Evolutionary conservation across 2,329 filamentous ascomycete genomes (phyloP).

Genomic region (Colletotrichum sp.): DNA sequence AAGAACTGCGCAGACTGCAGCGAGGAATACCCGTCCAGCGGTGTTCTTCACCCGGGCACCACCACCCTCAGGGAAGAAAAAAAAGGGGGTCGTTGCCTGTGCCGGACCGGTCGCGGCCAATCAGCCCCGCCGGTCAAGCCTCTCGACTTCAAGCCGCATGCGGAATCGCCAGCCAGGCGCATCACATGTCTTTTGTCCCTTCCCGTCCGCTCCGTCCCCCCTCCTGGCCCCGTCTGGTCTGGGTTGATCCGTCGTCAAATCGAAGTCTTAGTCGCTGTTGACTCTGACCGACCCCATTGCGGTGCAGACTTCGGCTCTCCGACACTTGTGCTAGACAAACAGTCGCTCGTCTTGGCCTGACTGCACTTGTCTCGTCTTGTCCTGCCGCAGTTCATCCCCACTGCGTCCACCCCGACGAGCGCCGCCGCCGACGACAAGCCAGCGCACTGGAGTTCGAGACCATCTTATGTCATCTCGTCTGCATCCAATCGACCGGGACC

Average conservation of each 20-base stretch:
- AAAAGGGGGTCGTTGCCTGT: background rate
- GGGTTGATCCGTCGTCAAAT: background rate
- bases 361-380: background rate
- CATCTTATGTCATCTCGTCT: constrained; percentile 22
- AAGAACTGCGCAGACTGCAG: background rate
- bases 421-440: constrained; percentile 10
- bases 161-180: constrained; percentile 2
- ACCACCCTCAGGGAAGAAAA: background rate
- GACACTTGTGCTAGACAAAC: constrained; percentile 7
- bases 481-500: constrained; percentile 21
- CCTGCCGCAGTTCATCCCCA: background rate
- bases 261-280: background rate
- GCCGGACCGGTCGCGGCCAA: constrained; percentile 9
- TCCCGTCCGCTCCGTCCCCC: constrained; percentile 1
- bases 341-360: background rate
- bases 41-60: background rate
- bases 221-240: background rate
- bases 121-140: constrained; percentile 9
- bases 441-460: constrained; percentile 9
- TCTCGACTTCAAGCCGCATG: constrained; percentile 12
- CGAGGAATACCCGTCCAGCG: background rate
- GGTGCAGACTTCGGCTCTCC: constrained; percentile 9
- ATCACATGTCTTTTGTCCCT: constrained; percentile 19
- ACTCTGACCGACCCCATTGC: constrained; percentile 6
- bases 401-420: constrained; percentile 5